Conservation (phyloP, 768 basidiomycete species). For the Leccinum subgranulosum region DNA sequence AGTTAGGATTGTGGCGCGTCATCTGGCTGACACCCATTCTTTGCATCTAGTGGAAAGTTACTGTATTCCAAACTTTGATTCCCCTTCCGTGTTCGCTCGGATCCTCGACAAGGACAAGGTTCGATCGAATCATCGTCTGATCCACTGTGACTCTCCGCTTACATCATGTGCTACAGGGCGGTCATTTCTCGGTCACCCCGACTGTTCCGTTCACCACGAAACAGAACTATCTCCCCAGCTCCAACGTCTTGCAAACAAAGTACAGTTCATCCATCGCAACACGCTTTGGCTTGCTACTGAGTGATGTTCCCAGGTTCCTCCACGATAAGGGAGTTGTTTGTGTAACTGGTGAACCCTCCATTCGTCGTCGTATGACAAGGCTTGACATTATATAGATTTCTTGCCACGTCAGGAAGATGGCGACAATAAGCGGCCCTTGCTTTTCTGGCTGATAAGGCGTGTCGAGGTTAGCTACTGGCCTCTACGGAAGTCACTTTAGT, state of each 20-base stretch:
- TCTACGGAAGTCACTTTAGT: neutral
- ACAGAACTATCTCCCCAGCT: conserved; percentile 80
- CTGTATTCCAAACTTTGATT: conserved; percentile 92
- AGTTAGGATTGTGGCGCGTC: neutral
- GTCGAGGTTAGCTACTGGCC: conserved; percentile 50
- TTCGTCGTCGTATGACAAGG: neutral
- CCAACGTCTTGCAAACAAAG: conserved; percentile 87
- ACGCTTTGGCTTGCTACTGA: neutral
- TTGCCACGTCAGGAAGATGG: conserved; percentile 58
- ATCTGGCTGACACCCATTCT: conserved; percentile 1
- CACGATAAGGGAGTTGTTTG: conserved; percentile 84
- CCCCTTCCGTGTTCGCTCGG: conserved; percentile 87
- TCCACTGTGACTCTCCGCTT: neutral
- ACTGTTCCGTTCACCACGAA: conserved; percentile 66
- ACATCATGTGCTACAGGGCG: conserved; percentile 49
- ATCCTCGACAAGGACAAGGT: conserved; percentile 83
- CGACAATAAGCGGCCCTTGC: conserved; percentile 54
- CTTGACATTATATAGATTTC: conserved; percentile 51
- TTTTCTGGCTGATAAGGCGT: conserved; percentile 82
- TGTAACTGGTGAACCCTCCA: conserved; percentile 58
- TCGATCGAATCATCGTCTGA: neutral
- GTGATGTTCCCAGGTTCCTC: conserved; percentile 54
- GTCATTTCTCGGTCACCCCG: conserved; percentile 89
- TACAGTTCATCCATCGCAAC: conserved; percentile 10
- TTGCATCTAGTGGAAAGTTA: conserved; percentile 73